Percentiles rank a stretch among this genome's conserved stretches.
Conservation (phyloP, 257 asterid genomes). For the Solanum tarijense region DNA sequence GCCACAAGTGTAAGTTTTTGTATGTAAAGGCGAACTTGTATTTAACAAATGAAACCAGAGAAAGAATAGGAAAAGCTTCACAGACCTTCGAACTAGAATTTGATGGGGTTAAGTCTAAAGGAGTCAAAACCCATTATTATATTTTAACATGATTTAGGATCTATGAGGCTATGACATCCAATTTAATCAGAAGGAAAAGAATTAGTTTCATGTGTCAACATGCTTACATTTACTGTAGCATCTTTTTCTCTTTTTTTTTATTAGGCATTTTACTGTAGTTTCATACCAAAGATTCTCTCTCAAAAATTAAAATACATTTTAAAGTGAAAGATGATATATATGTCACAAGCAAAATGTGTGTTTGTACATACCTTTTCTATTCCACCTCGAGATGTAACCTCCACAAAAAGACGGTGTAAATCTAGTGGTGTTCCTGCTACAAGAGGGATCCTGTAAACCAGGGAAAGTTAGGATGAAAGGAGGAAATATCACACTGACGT, state of each 20-base stretch:
- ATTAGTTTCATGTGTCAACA: neutral
- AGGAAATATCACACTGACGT: neutral
- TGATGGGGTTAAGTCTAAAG: neutral
- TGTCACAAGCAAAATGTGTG: neutral
- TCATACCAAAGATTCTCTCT: neutral
- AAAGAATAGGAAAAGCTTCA: neutral
- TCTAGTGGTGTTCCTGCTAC: conserved; percentile 69
- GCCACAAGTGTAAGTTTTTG: neutral
- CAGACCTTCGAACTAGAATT: neutral
- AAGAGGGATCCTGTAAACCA: conserved; percentile 54
- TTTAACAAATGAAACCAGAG: neutral
- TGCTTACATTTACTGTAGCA: neutral
- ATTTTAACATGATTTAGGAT: neutral
- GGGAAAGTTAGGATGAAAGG: conserved; percentile 5
- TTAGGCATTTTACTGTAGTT: neutral
- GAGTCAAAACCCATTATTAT: neutral
- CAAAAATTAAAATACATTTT: neutral
- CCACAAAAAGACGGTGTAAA: conserved; percentile 74
- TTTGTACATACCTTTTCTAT: conserved; percentile 60
- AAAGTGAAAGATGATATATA: neutral
- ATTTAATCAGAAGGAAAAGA: neutral
- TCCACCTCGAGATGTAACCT: conserved; percentile 93
- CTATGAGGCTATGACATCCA: neutral
- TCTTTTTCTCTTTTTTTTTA: neutral
- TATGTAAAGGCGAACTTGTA: neutral